Percentiles rank a stretch among this genome's conserved stretches.
Evolutionary conservation across 495 filamentous ascomycete genomes (phyloP).

Genomic region (Penicillium tannophilum): DNA sequence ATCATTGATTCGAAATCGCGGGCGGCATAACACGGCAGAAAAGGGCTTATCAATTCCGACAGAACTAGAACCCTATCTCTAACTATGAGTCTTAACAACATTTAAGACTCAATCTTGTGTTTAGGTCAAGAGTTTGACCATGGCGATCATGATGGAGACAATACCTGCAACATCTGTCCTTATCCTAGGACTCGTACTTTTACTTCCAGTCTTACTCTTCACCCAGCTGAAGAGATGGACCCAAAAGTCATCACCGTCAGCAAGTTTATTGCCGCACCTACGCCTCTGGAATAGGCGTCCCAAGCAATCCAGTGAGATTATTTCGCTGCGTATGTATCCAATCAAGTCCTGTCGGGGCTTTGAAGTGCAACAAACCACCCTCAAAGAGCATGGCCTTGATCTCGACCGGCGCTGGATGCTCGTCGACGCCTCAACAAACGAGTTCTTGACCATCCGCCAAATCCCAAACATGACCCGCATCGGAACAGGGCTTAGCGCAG

Average conservation of each 20-base stretch:
- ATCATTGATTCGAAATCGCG: background rate
- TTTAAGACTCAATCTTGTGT: background rate
- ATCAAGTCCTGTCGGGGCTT: conserved; percentile 87
- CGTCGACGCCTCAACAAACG: conserved; percentile 36
- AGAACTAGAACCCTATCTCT: background rate
- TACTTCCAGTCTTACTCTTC: conserved; percentile 23
- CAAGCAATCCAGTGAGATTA: conserved; percentile 35
- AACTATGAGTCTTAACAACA: background rate
- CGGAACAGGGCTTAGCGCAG: conserved; percentile 32
- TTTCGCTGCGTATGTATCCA: conserved; percentile 75
- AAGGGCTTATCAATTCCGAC: background rate
- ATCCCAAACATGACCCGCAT: conserved; percentile 48
- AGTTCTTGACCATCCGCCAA: conserved; percentile 49
- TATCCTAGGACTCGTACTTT: conserved; percentile 18
- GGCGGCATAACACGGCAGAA: background rate
- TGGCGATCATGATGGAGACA: conserved; percentile 12
- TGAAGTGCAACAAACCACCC: conserved; percentile 62
- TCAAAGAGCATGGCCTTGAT: conserved; percentile 72
- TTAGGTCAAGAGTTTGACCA: background rate
- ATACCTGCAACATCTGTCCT: conserved; percentile 9
- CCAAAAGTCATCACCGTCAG: conserved; percentile 8
- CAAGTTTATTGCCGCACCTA: conserved; percentile 9
- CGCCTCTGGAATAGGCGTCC: conserved; percentile 20
- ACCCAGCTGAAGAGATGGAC: conserved; percentile 18
- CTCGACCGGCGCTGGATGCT: conserved; percentile 70